Base-by-base conservation (phyloP, 2,329 filamentous ascomycete genomes). In the Pseudogymnoascus sp. region DNA sequence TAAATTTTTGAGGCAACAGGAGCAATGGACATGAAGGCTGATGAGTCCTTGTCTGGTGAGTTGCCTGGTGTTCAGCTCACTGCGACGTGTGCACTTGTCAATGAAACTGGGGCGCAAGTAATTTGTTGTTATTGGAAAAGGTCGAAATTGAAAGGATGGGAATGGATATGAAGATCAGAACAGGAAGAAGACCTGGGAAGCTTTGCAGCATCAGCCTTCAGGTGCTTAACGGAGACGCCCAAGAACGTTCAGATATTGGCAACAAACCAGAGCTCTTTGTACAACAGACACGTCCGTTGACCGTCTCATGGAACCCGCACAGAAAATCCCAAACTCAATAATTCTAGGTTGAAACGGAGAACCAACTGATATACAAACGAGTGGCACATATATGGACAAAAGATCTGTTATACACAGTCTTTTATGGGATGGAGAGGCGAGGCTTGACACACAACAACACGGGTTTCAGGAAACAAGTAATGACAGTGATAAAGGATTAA, bases 311-410 rank as follows among this genome's bases (percentile, higher is more conserved):
- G 25, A 53, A 53, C 18, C 47, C 47, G 28, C 47, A 53, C 28
- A 33, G 47, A 33, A 53, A 53, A 20, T 7, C 47, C 47, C 28
- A 33, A 33, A 33, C 9, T 20, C n/a, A 53, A 33, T 12, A 25
- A 37, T 38, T 58, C 18, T 58, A 58, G 57, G 57, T 25, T 39
- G n/a, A 58, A 58, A 37, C 14, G n/a, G 20, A 37, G 11, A 25
- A 58, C 22, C 20, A 58, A 37, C 33, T 37, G 57, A 33, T 39
- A 37, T 37, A 11, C 22, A 58, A 58, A 58, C 35, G 35, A 58
- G 57, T 18, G 18, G 57, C 18, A 58, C 28, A 18, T 58, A 58
- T 58, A 58, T 58, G 57, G 57, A 58, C 57, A 25, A 58, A 33
- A 38, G 33, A 58, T 38, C 33, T 7, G 37, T 25, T 58, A 58